These are phyloP conservation scores for Euphorbia tirucalli DNA, from an alignment of 345 rosid genomes.

Conservation along the genomic window DNA sequence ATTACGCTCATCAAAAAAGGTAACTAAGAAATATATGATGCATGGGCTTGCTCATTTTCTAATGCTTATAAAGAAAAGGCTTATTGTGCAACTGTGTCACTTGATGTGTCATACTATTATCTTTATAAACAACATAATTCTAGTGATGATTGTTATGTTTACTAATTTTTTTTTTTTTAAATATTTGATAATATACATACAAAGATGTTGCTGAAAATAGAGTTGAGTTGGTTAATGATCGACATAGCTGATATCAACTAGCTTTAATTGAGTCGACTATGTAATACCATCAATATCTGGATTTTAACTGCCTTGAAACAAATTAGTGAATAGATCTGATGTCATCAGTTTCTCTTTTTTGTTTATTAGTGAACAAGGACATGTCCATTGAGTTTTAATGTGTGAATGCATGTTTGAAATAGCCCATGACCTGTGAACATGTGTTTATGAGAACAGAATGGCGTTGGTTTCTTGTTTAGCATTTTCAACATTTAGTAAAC, in stretches of 20 bases:
- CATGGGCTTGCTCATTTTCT: constrained; percentile 2
- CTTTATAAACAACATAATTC: neutral
- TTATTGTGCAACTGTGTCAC: neutral
- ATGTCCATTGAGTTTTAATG: neutral
- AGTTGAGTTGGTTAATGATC: neutral
- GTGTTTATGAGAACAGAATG: neutral
- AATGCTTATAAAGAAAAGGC: neutral
- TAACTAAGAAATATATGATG: constrained; percentile 21
- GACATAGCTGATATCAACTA: neutral
- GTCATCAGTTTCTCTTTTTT: neutral
- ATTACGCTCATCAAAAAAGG: constrained; percentile 93
- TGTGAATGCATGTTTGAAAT: neutral
- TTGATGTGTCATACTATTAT: neutral
- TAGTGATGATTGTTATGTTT: neutral
- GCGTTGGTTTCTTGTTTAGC: neutral
- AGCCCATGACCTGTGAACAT: neutral
- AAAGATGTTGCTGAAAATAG: neutral
- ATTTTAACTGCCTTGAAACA: neutral
- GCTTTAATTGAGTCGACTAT: neutral
- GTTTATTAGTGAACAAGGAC: neutral
- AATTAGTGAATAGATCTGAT: neutral
- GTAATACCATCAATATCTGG: neutral
- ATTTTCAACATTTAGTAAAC: neutral
- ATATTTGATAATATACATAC: neutral
- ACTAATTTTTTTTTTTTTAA: neutral